These are phyloP conservation scores for Nakaseomyces uthaithaninus DNA, from an alignment of 1,139 yeast genomes.

Conservation along the genomic window DNA sequence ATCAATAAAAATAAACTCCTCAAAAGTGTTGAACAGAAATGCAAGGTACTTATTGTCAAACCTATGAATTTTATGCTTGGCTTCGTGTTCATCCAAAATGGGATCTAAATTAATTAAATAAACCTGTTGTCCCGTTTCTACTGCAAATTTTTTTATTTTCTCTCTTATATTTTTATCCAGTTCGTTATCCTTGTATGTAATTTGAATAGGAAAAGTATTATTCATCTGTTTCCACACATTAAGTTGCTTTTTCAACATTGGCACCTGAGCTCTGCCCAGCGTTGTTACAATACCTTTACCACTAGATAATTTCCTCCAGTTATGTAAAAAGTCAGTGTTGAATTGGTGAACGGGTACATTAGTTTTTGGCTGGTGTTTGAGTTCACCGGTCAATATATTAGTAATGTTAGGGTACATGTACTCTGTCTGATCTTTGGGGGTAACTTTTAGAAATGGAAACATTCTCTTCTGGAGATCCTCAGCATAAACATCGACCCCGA, in stretches of 20 bases:
- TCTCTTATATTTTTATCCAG: slow-evolving; percentile 1
- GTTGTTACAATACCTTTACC: slow-evolving; percentile 15
- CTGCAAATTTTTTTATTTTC: slow-evolving; percentile 5
- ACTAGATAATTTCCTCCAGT: slow-evolving; percentile 9
- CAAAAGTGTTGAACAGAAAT: slow-evolving; percentile 40
- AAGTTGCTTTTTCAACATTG: slow-evolving; percentile 8
- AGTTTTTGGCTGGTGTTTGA: neutral
- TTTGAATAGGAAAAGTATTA: slow-evolving; percentile 14
- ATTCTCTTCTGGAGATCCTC: slow-evolving; percentile 9
- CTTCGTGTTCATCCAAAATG: slow-evolving; percentile 6
- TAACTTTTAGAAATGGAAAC: slow-evolving; percentile 12
- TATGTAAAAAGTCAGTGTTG: slow-evolving; percentile 9
- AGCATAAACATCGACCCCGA: neutral
- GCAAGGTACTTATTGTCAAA: slow-evolving; percentile 11
- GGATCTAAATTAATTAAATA: slow-evolving; percentile 4
- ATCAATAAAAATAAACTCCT: slow-evolving; percentile 43
- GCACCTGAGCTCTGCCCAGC: slow-evolving; percentile 5
- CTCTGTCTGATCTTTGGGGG: neutral
- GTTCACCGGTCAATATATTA: slow-evolving; percentile 4
- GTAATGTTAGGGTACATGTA: slow-evolving; percentile 7
- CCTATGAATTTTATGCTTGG: neutral
- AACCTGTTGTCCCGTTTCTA: slow-evolving; percentile 10
- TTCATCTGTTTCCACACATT: slow-evolving; percentile 8
- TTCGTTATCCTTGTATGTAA: slow-evolving; percentile 9
- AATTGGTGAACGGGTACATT: slow-evolving; percentile 1